A percentile compares a stretch with the other conserved stretches of the same genome.
phyloP scores from a whole-genome alignment of 345 rosid genomes.

The Firmiana major region DNA sequence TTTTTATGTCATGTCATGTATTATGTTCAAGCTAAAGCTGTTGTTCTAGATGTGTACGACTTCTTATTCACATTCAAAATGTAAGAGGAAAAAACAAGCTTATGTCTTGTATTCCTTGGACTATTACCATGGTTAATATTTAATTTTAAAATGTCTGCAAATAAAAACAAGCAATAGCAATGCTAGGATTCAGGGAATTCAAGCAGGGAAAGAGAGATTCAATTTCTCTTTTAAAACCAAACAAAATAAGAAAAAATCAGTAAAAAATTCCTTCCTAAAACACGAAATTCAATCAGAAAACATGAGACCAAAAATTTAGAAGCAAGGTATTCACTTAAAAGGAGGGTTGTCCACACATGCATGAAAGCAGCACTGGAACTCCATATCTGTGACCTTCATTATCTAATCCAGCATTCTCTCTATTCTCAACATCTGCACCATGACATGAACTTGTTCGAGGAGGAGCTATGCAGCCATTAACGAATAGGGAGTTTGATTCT shows the following conservation, averaged over 20 bases:
- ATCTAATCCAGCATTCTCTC: slow-evolving; percentile 20
- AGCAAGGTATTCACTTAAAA: not conserved
- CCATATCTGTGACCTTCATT: slow-evolving; percentile 18
- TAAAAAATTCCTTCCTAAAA: not conserved
- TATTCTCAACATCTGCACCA: not conserved
- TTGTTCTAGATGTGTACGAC: too few species aligned
- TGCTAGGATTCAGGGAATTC: not conserved
- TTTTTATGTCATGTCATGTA: too few species aligned
- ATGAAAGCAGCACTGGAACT: slow-evolving; percentile 29
- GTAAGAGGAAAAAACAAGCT: too few species aligned
- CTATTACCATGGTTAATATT: not conserved
- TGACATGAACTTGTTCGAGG: slow-evolving; percentile 24
- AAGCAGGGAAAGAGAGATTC: not conserved
- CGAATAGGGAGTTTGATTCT: slow-evolving; percentile 33
- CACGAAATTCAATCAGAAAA: slow-evolving; percentile 17
- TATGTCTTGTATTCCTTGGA: not conserved
- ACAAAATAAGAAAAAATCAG: not conserved
- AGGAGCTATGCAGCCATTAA: slow-evolving; percentile 43
- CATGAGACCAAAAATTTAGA: not conserved
- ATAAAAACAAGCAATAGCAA: not conserved
- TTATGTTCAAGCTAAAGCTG: too few species aligned
- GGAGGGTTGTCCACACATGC: slow-evolving; percentile 35
- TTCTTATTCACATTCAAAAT: too few species aligned
- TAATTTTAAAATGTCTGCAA: too few species aligned
- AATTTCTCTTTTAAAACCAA: not conserved